These are phyloP conservation scores for Rhynchospora tenuis DNA, from an alignment of 176 grass and related monocot genomes.

Conservation along the genomic window DNA sequence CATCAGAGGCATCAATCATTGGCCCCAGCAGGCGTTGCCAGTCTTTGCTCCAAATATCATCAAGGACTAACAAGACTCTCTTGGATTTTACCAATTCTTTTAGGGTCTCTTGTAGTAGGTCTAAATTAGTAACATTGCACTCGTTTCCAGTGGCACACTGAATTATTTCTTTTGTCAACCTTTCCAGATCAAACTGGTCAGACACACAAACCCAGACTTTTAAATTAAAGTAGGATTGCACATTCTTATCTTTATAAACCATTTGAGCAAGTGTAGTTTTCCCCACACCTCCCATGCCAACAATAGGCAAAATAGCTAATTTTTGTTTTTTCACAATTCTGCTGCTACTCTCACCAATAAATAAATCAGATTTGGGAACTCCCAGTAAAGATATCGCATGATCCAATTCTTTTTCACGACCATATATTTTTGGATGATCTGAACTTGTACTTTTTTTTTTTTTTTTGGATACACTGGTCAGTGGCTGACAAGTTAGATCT, in stretches of 20 bases:
- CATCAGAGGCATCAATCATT: not conserved
- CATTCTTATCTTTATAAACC: conserved; percentile 26
- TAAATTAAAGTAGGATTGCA: not conserved
- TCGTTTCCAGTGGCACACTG: not conserved
- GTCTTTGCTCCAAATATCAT: conserved; percentile 10
- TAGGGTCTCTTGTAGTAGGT: not conserved
- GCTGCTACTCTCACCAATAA: not conserved
- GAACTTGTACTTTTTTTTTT: too few relatives aligned
- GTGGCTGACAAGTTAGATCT: too few relatives aligned
- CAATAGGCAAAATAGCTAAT: conserved; percentile 25
- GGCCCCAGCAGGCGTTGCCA: not conserved
- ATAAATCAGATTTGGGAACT: too few relatives aligned
- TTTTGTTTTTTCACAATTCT: not conserved
- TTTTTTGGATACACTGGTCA: too few relatives aligned
- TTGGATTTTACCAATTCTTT: not conserved
- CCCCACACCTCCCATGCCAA: conserved; percentile 42
- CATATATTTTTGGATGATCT: too few relatives aligned
- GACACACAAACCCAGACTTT: not conserved
- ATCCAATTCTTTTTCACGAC: too few relatives aligned
- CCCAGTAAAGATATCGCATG: too few relatives aligned
- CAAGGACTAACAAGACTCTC: conserved; percentile 21
- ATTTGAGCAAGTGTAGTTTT: conserved; percentile 35
- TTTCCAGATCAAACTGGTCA: conserved; percentile 13
- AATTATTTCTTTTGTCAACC: conserved; percentile 19
- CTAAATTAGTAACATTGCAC: conserved; percentile 12